A percentile compares a stretch with the other conserved stretches of the same genome.
Conservation (phyloP, 768 basidiomycete species). For the Termitomyces sp. region DNA sequence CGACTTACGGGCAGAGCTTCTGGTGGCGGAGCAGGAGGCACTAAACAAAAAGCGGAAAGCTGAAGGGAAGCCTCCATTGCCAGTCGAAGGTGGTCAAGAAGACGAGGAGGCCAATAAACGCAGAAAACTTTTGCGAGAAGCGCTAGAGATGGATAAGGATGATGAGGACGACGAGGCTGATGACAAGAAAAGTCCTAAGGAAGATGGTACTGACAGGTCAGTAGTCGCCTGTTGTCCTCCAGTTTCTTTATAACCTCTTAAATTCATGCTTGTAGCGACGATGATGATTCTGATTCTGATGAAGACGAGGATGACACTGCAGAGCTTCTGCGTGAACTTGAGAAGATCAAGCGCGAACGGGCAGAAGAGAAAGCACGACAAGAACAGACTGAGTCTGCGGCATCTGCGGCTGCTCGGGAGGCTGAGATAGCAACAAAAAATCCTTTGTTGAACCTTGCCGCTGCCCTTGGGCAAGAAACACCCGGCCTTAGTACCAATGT, state of each 20-base stretch:
- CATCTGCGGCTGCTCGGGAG: conserved; percentile 59
- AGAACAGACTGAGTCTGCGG: conserved; percentile 69
- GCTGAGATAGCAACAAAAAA: conserved; percentile 83
- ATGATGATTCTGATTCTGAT: conserved; percentile 41
- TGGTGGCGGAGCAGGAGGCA: conserved; percentile 83
- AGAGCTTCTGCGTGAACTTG: conserved; percentile 91
- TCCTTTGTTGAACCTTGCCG: conserved; percentile 86
- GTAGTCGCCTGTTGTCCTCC: not conserved
- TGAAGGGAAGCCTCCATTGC: conserved; percentile 59
- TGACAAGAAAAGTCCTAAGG: conserved; percentile 27
- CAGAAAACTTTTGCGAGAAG: conserved; percentile 82
- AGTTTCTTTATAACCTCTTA: not conserved
- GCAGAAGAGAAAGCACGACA: conserved; percentile 86
- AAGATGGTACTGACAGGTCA: conserved; percentile 37
- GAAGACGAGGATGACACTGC: conserved; percentile 90
- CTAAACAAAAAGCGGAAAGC: conserved; percentile 90
- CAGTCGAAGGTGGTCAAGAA: conserved; percentile 32
- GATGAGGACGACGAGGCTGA: conserved; percentile 72
- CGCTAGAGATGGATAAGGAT: conserved; percentile 84
- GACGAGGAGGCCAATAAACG: conserved; percentile 74
- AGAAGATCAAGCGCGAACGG: conserved; percentile 95
- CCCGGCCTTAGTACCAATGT: conserved; percentile 69
- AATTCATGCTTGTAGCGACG: conserved; percentile 31
- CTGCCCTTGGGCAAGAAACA: conserved; percentile 73
- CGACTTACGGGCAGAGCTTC: conserved; percentile 80